Percentiles rank a stretch among this genome's conserved stretches.
These are phyloP conservation scores for Trichoderma simmonsii DNA, from an alignment of 2,329 filamentous ascomycete genomes.

Conservation along the genomic window DNA sequence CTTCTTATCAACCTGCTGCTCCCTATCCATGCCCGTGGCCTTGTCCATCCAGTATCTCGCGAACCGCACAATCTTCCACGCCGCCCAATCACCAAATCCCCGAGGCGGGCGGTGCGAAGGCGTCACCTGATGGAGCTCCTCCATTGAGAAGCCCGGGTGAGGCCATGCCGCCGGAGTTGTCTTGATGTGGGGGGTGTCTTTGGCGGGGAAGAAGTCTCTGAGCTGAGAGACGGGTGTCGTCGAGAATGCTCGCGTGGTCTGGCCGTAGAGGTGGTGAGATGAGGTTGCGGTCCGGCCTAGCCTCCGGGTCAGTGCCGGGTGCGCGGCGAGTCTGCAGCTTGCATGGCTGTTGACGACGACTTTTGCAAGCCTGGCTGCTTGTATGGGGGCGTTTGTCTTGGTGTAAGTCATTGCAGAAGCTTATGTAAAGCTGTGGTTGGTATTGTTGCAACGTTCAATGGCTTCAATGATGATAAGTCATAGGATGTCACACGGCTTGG, in stretches of 20 bases:
- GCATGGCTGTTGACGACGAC: conserved; percentile 12
- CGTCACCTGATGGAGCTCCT: conserved; percentile 71
- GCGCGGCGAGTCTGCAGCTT: conserved; percentile 12
- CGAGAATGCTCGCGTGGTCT: conserved; percentile 43
- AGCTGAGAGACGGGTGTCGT: conserved; percentile 46
- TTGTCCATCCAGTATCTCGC: conserved; percentile 78
- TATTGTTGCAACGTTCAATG: not conserved
- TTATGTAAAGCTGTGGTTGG: not conserved
- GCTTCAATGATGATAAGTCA: not conserved
- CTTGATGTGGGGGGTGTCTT: conserved; percentile 59
- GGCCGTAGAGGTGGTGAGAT: not conserved
- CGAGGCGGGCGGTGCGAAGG: conserved; percentile 74
- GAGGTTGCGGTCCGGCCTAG: conserved; percentile 19
- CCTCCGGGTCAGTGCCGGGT: conserved; percentile 13
- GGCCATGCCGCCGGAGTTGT: conserved; percentile 65
- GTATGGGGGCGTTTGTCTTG: conserved; percentile 22
- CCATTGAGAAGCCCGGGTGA: conserved; percentile 70
- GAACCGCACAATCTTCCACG: conserved; percentile 71
- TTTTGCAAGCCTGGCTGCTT: conserved; percentile 26
- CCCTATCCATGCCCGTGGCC: conserved; percentile 69
- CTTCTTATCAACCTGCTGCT: conserved; percentile 62
- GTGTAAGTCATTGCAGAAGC: not conserved
- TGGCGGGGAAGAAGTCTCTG: conserved; percentile 60
- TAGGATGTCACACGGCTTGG: not conserved
- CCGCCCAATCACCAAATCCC: conserved; percentile 72